Conservation (phyloP, 345 rosid species). For the Eucalyptus leucophloia region DNA sequence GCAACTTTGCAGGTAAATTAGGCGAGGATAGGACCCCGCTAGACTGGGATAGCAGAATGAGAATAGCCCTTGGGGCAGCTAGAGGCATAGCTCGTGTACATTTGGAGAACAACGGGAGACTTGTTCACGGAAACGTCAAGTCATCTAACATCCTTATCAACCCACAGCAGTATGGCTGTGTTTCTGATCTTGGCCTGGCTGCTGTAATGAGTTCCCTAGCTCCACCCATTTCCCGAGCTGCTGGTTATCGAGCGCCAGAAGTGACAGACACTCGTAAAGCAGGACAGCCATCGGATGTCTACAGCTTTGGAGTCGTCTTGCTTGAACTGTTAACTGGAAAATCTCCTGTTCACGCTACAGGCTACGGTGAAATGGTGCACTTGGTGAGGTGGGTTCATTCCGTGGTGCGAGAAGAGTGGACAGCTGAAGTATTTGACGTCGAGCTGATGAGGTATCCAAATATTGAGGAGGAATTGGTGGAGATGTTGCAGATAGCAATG, state of each 20-base stretch:
- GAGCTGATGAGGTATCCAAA: constrained; percentile 84
- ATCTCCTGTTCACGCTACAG: constrained; percentile 73
- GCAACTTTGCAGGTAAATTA: constrained; percentile 32
- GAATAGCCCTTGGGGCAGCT: constrained; percentile 79
- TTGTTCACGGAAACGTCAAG: constrained; percentile 90
- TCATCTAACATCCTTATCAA: constrained; percentile 88
- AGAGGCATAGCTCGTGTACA: constrained; percentile 75
- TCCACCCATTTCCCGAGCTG: constrained; percentile 74
- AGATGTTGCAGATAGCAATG: constrained; percentile 95
- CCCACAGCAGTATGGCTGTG: constrained; percentile 44
- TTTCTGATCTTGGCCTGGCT: constrained; percentile 80
- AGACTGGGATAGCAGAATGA: constrained; percentile 81
- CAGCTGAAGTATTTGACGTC: constrained; percentile 90
- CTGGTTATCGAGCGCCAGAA: constrained; percentile 94
- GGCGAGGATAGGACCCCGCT: constrained; percentile 59
- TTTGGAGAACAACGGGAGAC: constrained; percentile 48
- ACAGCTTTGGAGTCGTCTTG: constrained; percentile 94
- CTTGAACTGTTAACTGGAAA: constrained; percentile 91
- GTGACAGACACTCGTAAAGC: constrained; percentile 90
- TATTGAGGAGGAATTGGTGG: constrained; percentile 98
- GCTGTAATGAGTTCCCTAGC: constrained; percentile 68
- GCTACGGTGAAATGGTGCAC: constrained; percentile 83
- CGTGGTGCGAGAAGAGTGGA: constrained; percentile 98
- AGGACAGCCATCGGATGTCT: constrained; percentile 77
- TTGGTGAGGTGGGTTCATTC: constrained; percentile 98